Evolutionary conservation across 208 protist genomes (phyloP), one percentile per base, ranked within the genome.

Genomic region (Leishmania gerbilli): DNA sequence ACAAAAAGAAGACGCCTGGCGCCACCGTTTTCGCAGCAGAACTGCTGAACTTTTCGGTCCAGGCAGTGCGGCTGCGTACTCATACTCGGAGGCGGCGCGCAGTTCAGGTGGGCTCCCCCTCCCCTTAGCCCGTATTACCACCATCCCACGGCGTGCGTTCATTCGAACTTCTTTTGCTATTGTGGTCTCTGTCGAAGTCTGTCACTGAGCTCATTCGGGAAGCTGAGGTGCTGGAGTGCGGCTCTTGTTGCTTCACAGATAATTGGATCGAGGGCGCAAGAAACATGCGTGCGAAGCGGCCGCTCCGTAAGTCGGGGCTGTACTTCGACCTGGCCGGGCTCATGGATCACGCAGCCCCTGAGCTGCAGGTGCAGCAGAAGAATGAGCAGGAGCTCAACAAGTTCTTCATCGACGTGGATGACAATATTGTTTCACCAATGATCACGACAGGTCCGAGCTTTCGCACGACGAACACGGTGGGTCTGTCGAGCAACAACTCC

Each of bases 351-450:
- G 79, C 74, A 60, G 62, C 67, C 27, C 81, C 87, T 37, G 95
- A 96, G 69, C 74, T 96, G 64, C 90, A 92, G 68, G 92, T 94
- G 34, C 91, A 92, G 65, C 88, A 93, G 49, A 87, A 90, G 56
- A 88, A 88, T 55, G 87, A 90, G 80, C 77, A 94, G 72, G 90
- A 96, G 51, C 79, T 91, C 42, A 92, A 87, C 79, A 88, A 91
- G 45, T 90, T 98, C 60, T 91, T 95, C 51, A 94, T 98, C 65
- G 86, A 95, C 81, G 88, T 90, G 4, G 92, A 96, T 78, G 92
- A 96, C 80, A 89, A 86, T 11, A 91, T 82, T 24, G 84, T 91
- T 34, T 96, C 93, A 9, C 93, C 95, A 1, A 96, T 95, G 78
- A 87, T 96, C 9, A 94, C 90, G 31, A 93, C 89, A 17, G 84